Evolutionary conservation across 352 stramenopile species (phyloP).

Genomic region (Phytopythium ostracodes): DNA sequence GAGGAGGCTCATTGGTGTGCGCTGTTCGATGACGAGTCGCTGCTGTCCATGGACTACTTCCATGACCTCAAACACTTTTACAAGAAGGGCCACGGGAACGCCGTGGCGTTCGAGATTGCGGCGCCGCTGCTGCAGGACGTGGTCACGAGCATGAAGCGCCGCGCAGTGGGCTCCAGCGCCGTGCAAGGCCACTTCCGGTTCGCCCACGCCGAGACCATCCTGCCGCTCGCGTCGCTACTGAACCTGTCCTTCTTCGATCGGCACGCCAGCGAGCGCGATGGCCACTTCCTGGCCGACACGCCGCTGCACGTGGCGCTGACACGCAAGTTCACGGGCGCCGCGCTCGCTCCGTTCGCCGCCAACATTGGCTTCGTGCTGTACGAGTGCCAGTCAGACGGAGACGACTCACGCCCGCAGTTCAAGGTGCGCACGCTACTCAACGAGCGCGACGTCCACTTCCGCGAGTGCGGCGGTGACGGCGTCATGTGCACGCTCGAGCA

Average conservation of each 20-base stretch:
- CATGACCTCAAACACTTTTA: conserved; percentile 88
- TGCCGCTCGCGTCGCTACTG: conserved; percentile 68
- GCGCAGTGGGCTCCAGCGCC: conserved; percentile 24
- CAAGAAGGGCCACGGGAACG: conserved; percentile 74
- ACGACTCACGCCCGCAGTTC: conserved; percentile 11
- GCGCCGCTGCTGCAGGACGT: conserved; percentile 67
- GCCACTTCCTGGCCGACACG: conserved; percentile 57
- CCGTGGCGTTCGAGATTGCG: conserved; percentile 70
- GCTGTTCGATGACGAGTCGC: conserved; percentile 58
- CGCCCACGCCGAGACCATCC: conserved; percentile 79
- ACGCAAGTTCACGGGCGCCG: conserved; percentile 54
- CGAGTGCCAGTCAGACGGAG: conserved; percentile 27
- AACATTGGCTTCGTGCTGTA: conserved; percentile 86
- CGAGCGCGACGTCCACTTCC: conserved; percentile 54
- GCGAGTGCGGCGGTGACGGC: conserved; percentile 31
- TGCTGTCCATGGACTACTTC: conserved; percentile 82
- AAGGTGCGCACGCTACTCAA: conserved; percentile 63
- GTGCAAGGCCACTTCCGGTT: conserved; percentile 78
- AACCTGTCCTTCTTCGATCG: conserved; percentile 72
- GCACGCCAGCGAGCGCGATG: conserved; percentile 43
- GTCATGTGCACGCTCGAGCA: conserved; percentile 48
- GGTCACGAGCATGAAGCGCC: conserved; percentile 45
- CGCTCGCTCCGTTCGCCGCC: conserved; percentile 63
- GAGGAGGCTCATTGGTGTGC: conserved; percentile 58
- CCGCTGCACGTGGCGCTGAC: conserved; percentile 40